These are phyloP conservation scores for Paracamarosporium sp. DNA, from an alignment of 2,329 filamentous ascomycete species.

Conservation along the genomic window DNA sequence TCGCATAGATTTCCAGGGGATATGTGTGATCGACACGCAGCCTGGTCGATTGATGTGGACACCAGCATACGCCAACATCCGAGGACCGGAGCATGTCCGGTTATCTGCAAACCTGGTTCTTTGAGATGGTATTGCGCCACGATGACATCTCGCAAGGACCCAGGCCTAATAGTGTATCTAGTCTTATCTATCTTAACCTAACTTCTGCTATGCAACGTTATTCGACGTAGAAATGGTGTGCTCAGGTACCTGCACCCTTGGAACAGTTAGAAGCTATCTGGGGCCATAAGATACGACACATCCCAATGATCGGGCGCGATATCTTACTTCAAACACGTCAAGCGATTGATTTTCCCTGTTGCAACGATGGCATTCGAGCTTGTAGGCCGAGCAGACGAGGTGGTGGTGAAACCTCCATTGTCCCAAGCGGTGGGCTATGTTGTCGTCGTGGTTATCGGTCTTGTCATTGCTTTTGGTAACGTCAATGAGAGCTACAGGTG, in stretches of 20 bases:
- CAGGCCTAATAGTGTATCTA: not conserved
- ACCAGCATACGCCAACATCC: not conserved
- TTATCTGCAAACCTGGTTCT: not conserved
- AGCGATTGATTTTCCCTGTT: not conserved
- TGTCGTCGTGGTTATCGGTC: constrained; percentile 50
- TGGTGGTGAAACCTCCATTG: constrained; percentile 24
- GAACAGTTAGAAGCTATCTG: not conserved
- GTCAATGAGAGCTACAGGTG: not conserved
- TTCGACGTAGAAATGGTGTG: not conserved
- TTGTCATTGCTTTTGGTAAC: constrained; percentile 46
- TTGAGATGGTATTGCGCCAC: not conserved
- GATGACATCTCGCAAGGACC: not conserved
- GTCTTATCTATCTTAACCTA: not conserved
- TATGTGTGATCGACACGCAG: not conserved
- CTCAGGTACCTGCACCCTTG: not conserved
- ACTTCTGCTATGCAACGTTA: not conserved
- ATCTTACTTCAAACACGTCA: not conserved
- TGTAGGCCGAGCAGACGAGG: constrained; percentile 12
- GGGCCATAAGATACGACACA: not conserved
- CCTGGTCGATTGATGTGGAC: not conserved
- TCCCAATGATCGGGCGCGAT: not conserved
- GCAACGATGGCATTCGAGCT: not conserved
- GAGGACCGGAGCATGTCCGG: not conserved
- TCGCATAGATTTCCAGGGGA: not conserved
- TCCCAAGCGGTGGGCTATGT: constrained; percentile 50